Conservation (phyloP, 495 filamentous ascomycete species). For the Terfezia boudieri region DNA sequence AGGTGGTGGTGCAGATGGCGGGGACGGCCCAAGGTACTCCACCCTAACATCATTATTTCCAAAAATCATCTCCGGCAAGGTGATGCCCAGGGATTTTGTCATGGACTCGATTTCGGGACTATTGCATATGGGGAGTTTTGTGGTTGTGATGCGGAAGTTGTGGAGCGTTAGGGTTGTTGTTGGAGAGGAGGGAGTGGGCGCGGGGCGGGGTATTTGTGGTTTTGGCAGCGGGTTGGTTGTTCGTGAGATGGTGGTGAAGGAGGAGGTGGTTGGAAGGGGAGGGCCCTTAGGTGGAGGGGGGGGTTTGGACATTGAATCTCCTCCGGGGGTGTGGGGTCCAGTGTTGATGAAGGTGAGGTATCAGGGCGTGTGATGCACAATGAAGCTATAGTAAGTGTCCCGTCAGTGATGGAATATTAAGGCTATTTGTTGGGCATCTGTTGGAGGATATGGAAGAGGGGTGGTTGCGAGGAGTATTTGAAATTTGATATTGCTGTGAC, state of each 20-base stretch:
- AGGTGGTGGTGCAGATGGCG: too few species aligned
- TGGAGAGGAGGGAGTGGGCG: background rate
- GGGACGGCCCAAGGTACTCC: conserved; percentile 29
- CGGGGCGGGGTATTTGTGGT: background rate
- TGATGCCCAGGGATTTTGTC: conserved; percentile 51
- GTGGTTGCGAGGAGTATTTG: too few species aligned
- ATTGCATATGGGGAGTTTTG: conserved; percentile 75
- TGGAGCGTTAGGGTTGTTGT: conserved; percentile 15
- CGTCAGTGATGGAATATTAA: too few species aligned
- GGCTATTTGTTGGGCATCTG: too few species aligned
- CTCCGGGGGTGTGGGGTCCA: too few species aligned
- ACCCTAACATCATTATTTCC: conserved; percentile 72
- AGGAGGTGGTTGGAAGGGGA: background rate
- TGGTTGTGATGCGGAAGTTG: conserved; percentile 29
- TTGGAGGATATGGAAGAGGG: too few species aligned
- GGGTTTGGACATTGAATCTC: too few species aligned
- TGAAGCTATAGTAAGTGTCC: too few species aligned
- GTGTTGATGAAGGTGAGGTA: too few species aligned
- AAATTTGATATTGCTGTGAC: too few species aligned
- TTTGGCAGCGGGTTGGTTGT: background rate
- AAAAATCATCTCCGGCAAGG: conserved; percentile 96
- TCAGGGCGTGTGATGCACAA: too few species aligned
- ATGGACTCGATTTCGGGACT: conserved; percentile 74
- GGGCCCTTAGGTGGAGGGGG: background rate
- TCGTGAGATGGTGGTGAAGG: background rate